Base-by-base conservation (phyloP, 2,329 filamentous ascomycete genomes). In the Dactylellina drechsleri region DNA sequence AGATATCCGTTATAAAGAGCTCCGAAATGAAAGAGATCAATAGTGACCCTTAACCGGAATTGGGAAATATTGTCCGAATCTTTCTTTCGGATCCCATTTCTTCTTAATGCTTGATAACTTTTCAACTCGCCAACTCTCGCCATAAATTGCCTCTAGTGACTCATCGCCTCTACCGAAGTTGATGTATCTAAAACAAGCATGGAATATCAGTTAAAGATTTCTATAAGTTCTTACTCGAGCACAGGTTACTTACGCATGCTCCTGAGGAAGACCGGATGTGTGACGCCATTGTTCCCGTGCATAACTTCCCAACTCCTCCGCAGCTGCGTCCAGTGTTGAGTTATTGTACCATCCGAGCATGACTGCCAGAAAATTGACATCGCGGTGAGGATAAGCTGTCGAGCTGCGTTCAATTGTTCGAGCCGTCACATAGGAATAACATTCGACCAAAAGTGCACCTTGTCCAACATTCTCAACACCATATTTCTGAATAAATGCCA, bases 101-200 rank as follows among this genome's bases (percentile, higher is more conserved):
- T 56, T 79, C 74, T 81, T 81, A 58, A 81, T 50, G 0, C 53
- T 66, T 18, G 70, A 76, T 13, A 81, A 59, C 31, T 76, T 80
- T n/a, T 76, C 66, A 13, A 80, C 31, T 49, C 73, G 60, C 67
- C 78, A 65, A 31, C 72, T 60, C 8, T 64, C 59, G 15, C 77
- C 77, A 50, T 72, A 78, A 15, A 77, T 76, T 2, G 49, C 28
- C 1, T 61, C 57, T 16, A 68, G 41, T 36, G 45, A 1, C 26
- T 77, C 77, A 41, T 78, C 77, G 10, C 76, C 77, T 15, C 62
- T 57, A 26, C 57, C 76, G 31, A 77, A 78, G 52, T 77, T 78
- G 16, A 77, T 50, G 45, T 77, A 78, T 3, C 72, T 76, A 40
- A 10, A 8, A 13, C 16, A 4, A 10, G 47, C 12, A 13, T 52